These are phyloP conservation scores for Chytridium lagenaria DNA, from an alignment of 371 early-diverging fungal species.

Conservation along the genomic window DNA sequence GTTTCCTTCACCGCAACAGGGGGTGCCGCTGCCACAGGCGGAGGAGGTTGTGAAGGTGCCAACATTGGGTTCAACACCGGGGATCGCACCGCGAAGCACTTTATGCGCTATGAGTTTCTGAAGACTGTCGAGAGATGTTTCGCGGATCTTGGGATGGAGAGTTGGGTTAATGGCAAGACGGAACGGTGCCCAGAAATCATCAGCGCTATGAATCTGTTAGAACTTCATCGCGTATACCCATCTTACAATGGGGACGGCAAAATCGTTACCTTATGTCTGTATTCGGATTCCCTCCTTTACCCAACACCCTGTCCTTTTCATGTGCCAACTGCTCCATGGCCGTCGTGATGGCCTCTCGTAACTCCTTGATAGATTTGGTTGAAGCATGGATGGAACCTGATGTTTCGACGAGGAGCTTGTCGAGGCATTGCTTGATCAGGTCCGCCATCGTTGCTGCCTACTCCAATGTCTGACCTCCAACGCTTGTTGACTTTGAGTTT, in stretches of 20 bases:
- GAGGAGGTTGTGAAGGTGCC: constrained; percentile 16
- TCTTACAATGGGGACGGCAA: neutral
- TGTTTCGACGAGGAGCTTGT: constrained; percentile 35
- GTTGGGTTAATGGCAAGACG: constrained; percentile 43
- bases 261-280: constrained; percentile 15
- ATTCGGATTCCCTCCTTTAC: constrained; percentile 2
- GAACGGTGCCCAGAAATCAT: constrained; percentile 55
- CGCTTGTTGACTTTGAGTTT: too few relatives aligned
- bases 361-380: constrained; percentile 27
- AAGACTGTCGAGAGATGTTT: constrained; percentile 53
- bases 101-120: constrained; percentile 59
- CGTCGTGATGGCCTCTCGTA: constrained; percentile 38
- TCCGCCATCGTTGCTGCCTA: constrained; percentile 25
- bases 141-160: constrained; percentile 44
- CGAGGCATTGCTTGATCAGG: constrained; percentile 33
- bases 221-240: neutral
- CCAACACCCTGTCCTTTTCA: constrained; percentile 8
- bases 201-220: constrained; percentile 38
- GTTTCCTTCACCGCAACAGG: neutral
- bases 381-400: neutral
- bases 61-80: too few relatives aligned
- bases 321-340: constrained; percentile 27
- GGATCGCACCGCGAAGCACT: constrained; percentile 50
- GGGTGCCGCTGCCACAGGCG: neutral
- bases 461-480: too few relatives aligned